These are phyloP conservation scores for Smallanthus sonchifolius DNA, from an alignment of 129 eudicot genomes.

Conservation along the genomic window DNA sequence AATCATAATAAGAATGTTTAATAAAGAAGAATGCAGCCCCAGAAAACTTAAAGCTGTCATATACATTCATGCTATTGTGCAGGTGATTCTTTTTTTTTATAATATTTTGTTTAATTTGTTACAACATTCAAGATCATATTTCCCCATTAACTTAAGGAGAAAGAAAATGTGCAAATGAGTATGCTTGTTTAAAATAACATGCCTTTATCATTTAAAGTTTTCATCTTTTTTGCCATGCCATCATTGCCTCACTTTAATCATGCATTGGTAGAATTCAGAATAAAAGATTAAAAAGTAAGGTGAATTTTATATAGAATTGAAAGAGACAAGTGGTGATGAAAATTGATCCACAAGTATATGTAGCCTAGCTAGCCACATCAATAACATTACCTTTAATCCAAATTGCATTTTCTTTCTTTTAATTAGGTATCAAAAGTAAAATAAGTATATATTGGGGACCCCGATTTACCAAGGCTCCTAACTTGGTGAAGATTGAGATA, in stretches of 20 bases:
- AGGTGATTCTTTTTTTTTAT: slow-evolving; percentile 31
- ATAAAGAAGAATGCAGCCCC: slow-evolving; percentile 34
- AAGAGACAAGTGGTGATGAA: slow-evolving; percentile 26
- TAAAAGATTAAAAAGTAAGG: not conserved
- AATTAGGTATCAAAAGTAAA: no score
- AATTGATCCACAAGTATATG: not conserved
- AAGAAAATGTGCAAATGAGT: slow-evolving; percentile 10
- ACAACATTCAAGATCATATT: slow-evolving; percentile 7
- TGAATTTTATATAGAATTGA: not conserved
- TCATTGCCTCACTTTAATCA: slow-evolving; percentile 45
- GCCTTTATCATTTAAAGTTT: slow-evolving; percentile 35
- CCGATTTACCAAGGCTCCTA: no score
- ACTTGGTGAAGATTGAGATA: no score
- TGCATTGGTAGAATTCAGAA: slow-evolving; percentile 20
- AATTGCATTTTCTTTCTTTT: not conserved
- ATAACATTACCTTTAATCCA: slow-evolving; percentile 16
- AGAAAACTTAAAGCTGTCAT: slow-evolving; percentile 41
- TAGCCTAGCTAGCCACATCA: slow-evolving; percentile 12
- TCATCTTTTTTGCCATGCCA: slow-evolving; percentile 19
- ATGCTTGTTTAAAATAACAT: slow-evolving; percentile 26
- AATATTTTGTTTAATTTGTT: not conserved
- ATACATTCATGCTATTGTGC: slow-evolving; percentile 45
- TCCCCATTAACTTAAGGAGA: not conserved
- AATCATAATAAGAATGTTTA: slow-evolving; percentile 45
- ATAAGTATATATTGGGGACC: no score